phyloP scores from a whole-genome alignment of 768 basidiomycete species.

The Panaeolus papilionaceus region DNA sequence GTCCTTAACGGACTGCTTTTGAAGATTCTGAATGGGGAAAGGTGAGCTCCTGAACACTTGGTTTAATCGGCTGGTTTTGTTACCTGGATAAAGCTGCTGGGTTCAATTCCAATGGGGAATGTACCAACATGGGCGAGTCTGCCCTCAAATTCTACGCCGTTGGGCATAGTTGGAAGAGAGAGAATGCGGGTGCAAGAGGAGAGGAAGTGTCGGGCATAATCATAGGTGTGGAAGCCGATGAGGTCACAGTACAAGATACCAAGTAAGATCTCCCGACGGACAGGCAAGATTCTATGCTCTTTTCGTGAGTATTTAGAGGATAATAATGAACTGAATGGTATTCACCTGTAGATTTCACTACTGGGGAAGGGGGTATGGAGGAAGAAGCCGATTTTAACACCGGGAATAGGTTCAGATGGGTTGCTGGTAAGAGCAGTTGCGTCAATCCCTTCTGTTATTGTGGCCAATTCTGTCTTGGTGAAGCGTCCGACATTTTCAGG shows the following conservation, averaged over 20 bases:
- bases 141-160: slow-evolving; percentile 96
- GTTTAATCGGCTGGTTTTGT: slow-evolving; percentile 22
- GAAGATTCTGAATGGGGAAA: slow-evolving; percentile 62
- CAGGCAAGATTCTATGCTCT: slow-evolving; percentile 83
- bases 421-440: slow-evolving; percentile 46
- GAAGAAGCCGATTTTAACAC: slow-evolving; percentile 98
- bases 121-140: slow-evolving; percentile 97
- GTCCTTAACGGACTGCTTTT: slow-evolving; percentile 79
- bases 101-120: slow-evolving; percentile 99
- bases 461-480: slow-evolving; percentile 64
- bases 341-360: slow-evolving; percentile 95
- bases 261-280: slow-evolving; percentile 96
- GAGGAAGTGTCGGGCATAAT: slow-evolving; percentile 99
- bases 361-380: slow-evolving; percentile 98
- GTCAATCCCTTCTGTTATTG: slow-evolving; percentile 76
- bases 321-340: slow-evolving; percentile 18
- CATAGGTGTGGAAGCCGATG: slow-evolving; percentile 99
- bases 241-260: slow-evolving; percentile 96
- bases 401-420: slow-evolving; percentile 50
- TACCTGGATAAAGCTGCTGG: slow-evolving; percentile 86
- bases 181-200: slow-evolving; percentile 98
- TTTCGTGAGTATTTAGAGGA: slow-evolving; percentile 19
- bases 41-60: slow-evolving; percentile 8
- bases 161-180: slow-evolving; percentile 95
- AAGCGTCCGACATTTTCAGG: slow-evolving; percentile 59